Evolutionary conservation across 129 eudicot species (phyloP).

Genomic region (Flaveria bidentis): DNA sequence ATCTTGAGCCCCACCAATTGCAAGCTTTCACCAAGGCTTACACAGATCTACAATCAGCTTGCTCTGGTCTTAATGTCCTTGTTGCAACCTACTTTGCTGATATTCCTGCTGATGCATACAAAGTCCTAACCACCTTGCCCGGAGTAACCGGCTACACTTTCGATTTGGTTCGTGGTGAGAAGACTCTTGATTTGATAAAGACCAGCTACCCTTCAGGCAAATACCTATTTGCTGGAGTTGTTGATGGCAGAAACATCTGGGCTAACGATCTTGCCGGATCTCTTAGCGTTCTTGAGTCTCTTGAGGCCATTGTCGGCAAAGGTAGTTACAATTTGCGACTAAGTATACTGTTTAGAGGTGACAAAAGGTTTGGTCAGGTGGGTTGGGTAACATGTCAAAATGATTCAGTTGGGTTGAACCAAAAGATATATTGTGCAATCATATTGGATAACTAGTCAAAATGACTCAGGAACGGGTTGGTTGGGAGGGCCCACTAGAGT

Average conservation of each 20-base stretch:
- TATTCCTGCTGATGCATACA: conserved; percentile 72
- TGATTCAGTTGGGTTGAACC: not conserved
- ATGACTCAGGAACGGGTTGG: not conserved
- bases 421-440: not conserved
- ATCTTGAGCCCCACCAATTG: conserved; percentile 77
- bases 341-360: not conserved
- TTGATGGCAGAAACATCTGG: conserved; percentile 98
- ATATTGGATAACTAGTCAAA: not conserved
- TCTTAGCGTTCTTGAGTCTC: conserved; percentile 55
- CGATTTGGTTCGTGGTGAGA: conserved; percentile 84
- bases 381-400: conserved; percentile 8
- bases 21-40: conserved; percentile 81
- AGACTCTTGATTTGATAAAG: conserved; percentile 64
- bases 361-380: not conserved
- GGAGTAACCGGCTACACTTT: conserved; percentile 79
- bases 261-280: conserved; percentile 89
- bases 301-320: conserved; percentile 85
- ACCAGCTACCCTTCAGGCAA: conserved; percentile 60
- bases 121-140: conserved; percentile 62
- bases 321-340: conserved; percentile 41
- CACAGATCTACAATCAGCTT: conserved; percentile 58
- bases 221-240: conserved; percentile 86
- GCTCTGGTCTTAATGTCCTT: conserved; percentile 73
- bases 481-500: not conserved
- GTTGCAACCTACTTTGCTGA: conserved; percentile 92